Percentiles rank a stretch among this genome's conserved stretches.
Evolutionary conservation across 768 basidiomycete genomes (phyloP).

Genomic region (Auriscalpium orientale): DNA sequence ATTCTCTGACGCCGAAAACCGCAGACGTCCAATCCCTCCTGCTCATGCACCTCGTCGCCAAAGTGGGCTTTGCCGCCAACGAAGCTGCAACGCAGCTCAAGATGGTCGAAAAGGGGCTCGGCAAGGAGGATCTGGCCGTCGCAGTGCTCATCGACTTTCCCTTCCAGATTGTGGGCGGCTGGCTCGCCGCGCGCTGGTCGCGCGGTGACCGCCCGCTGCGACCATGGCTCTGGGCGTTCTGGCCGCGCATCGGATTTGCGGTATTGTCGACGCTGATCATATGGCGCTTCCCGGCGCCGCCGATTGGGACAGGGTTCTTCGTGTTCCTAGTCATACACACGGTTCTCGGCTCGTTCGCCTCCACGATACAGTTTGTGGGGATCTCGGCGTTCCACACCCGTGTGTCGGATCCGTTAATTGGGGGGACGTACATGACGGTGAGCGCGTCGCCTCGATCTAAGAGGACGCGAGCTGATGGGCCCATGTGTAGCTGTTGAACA

Average conservation of each 20-base stretch:
- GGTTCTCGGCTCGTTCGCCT: conserved; percentile 74
- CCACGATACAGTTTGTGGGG: conserved; percentile 97
- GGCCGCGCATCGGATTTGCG: conserved; percentile 75
- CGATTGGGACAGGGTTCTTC: conserved; percentile 73
- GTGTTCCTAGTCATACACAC: conserved; percentile 73
- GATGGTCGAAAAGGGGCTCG: conserved; percentile 93
- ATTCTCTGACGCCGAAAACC: conserved; percentile 23
- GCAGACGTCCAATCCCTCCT: conserved; percentile 82
- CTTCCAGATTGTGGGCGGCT: conserved; percentile 92
- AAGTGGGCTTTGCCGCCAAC: conserved; percentile 91
- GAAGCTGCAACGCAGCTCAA: conserved; percentile 89
- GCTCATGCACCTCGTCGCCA: conserved; percentile 81
- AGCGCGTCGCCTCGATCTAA: conserved; percentile 16
- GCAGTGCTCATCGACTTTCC: conserved; percentile 96
- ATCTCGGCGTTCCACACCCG: conserved; percentile 98
- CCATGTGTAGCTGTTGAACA: conserved; percentile 71
- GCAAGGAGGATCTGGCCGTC: conserved; percentile 91
- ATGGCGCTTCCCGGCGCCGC: conserved; percentile 74
- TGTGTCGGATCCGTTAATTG: conserved; percentile 92
- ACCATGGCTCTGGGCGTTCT: conserved; percentile 89
- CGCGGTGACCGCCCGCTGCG: conserved; percentile 69
- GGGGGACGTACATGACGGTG: conserved; percentile 99
- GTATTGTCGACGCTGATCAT: conserved; percentile 70
- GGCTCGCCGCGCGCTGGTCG: conserved; percentile 90
- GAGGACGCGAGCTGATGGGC: neutral